Evolutionary conservation across 768 basidiomycete genomes (phyloP), one percentile per base, ranked within the genome.

Genomic region (Russula foetens): DNA sequence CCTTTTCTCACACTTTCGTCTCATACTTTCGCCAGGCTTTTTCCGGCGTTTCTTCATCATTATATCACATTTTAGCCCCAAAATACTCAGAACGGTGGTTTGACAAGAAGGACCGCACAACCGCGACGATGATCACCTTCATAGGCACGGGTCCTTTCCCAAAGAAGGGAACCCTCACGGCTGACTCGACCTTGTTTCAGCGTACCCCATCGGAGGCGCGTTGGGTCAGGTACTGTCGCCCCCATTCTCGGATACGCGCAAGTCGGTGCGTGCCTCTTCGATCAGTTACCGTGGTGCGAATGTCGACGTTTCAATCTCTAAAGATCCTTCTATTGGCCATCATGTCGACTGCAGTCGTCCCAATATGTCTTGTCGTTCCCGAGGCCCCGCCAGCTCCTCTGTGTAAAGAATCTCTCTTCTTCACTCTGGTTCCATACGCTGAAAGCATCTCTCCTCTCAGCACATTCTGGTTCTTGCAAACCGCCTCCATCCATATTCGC

Each of bases 61-160:
- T 85, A 15, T 92, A 83, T 70, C 89, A 90, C 71, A 80, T 92
- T 28, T 73, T 92, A 9, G 87, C 86, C 5, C 88, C 91, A 1
- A 84, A 81, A 54, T 93, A 86, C 71, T 91, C 90, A 0, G 88
- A 93, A 69, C 81, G 74, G 33, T 93, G 91, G 91, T 93, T 93
- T 67, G 83, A 87, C 62, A 72, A 91, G 49, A 75, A 81, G 60
- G 83, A 85, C 17, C 78, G 91, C 45, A 91, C 87, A 2, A 92
- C 90, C 0, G 88, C 88, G 15, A 93, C 82, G 21, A 82, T 82
- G 81, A 48, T 79, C 39, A 74, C 83, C 54, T 75, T 79, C 12
- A 66, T 83, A 31, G 73, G 80, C 77, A 35, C 24, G 19, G 7
- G 1, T 28, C n/a, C 45, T 47, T 44, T n/a, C 33, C 21, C 12